These are phyloP conservation scores for Puccinia novopanici DNA, from an alignment of 1,284 basidiomycete genomes.

Conservation along the genomic window DNA sequence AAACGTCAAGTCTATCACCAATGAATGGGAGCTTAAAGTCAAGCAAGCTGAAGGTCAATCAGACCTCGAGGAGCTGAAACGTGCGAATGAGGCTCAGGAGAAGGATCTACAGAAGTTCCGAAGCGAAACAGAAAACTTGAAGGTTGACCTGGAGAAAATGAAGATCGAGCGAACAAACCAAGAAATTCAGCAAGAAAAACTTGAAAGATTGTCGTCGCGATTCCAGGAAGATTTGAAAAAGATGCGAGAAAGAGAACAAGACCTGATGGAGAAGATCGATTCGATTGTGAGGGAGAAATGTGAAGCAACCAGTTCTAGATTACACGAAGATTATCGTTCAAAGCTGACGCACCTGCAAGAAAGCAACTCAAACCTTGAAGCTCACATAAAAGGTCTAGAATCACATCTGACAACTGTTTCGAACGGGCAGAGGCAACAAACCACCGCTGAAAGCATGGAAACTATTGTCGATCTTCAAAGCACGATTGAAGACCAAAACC, in stretches of 20 bases:
- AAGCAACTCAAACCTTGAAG: slow-evolving; percentile 33
- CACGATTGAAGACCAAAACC: slow-evolving; percentile 46
- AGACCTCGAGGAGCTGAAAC: not conserved
- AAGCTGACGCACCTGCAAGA: slow-evolving; percentile 31
- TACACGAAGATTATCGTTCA: slow-evolving; percentile 27
- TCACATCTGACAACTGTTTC: slow-evolving; percentile 21
- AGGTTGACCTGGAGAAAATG: slow-evolving; percentile 22
- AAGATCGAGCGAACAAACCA: slow-evolving; percentile 32
- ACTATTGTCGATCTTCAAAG: slow-evolving; percentile 48
- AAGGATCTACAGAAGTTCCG: slow-evolving; percentile 2
- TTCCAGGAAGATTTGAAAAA: slow-evolving; percentile 19
- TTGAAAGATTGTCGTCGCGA: slow-evolving; percentile 6
- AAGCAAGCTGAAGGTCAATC: slow-evolving; percentile 28
- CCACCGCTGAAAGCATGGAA: slow-evolving; percentile 45
- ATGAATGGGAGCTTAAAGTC: slow-evolving; percentile 16
- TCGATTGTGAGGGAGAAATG: slow-evolving; percentile 13
- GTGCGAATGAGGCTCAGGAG: slow-evolving; percentile 18
- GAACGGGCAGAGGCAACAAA: slow-evolving; percentile 36
- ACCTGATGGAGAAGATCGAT: slow-evolving; percentile 9
- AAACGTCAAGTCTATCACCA: slow-evolving; percentile 23
- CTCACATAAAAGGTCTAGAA: slow-evolving; percentile 32
- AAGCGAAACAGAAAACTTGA: slow-evolving; percentile 24
- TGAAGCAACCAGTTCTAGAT: slow-evolving; percentile 1
- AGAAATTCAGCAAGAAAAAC: slow-evolving; percentile 30
- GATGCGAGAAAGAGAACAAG: slow-evolving; percentile 39